phyloP scores from a whole-genome alignment of 2,329 filamentous ascomycete genomes.

The Ascochyta rabiei region DNA sequence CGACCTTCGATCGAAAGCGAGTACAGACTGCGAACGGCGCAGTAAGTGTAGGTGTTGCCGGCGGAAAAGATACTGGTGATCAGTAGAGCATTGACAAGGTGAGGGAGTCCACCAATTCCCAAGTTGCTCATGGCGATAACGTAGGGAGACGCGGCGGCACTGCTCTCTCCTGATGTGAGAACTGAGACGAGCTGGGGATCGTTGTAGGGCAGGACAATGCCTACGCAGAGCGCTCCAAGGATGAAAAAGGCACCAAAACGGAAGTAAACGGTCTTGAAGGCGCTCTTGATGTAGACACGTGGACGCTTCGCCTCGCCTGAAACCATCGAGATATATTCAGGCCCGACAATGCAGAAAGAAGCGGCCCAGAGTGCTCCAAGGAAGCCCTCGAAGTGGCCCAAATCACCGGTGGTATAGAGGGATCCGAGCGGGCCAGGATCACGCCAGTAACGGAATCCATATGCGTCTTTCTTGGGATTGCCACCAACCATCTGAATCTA shows the following conservation, averaged over 20 bases:
- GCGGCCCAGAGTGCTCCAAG: slow-evolving; percentile 50
- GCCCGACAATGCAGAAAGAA: slow-evolving; percentile 55
- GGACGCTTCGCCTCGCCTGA: slow-evolving; percentile 55
- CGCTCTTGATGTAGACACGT: slow-evolving; percentile 54
- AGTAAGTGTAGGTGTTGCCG: slow-evolving; percentile 62
- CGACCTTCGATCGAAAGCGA: slow-evolving; percentile 60
- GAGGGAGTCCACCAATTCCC: slow-evolving; percentile 59
- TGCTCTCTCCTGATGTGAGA: slow-evolving; percentile 34
- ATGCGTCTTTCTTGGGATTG: slow-evolving; percentile 50
- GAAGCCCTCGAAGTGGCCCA: slow-evolving; percentile 46
- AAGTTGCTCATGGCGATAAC: slow-evolving; percentile 67
- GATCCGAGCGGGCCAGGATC: slow-evolving; percentile 44
- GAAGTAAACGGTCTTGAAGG: slow-evolving; percentile 56
- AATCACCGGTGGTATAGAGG: slow-evolving; percentile 29
- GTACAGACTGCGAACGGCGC: slow-evolving; percentile 60
- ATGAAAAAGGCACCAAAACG: slow-evolving; percentile 57
- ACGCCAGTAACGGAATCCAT: slow-evolving; percentile 55
- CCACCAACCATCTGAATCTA: slow-evolving; percentile 47
- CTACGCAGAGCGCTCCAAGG: slow-evolving; percentile 52
- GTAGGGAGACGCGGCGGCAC: slow-evolving; percentile 65
- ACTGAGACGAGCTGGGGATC: slow-evolving; percentile 71
- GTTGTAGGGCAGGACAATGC: slow-evolving; percentile 64
- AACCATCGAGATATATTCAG: slow-evolving; percentile 58
- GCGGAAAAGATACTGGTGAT: slow-evolving; percentile 63
- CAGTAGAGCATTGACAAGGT: slow-evolving; percentile 63